Evolutionary conservation across 441 rosid species (phyloP).

Genomic region (Pelargonium myrrhifolium): DNA sequence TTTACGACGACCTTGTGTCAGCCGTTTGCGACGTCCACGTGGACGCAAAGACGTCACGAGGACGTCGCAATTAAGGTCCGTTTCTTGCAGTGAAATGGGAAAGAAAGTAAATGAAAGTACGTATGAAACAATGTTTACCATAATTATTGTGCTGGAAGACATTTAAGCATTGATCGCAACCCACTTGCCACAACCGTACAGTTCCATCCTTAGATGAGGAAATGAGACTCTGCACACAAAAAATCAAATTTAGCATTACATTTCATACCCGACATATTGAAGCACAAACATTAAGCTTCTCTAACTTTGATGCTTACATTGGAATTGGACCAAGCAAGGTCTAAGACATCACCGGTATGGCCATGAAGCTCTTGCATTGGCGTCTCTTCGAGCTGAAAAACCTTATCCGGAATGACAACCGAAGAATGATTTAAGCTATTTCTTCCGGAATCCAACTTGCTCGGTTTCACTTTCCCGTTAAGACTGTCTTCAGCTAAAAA

Average conservation of each 20-base stretch:
- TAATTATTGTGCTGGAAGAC: constrained; percentile 54
- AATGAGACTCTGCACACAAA: constrained; percentile 52
- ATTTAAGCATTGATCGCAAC: constrained; percentile 39
- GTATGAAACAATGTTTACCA: constrained; percentile 33
- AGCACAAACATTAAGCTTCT: neutral
- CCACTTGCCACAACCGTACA: constrained; percentile 65
- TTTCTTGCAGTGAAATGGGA: no score
- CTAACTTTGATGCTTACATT: constrained; percentile 48
- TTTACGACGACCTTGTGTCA: no score
- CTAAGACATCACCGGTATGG: constrained; percentile 61
- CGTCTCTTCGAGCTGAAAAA: constrained; percentile 53
- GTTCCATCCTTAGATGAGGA: constrained; percentile 75
- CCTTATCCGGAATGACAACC: constrained; percentile 53
- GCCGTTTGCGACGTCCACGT: no score
- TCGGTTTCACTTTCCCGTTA: constrained; percentile 14
- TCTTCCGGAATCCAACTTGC: constrained; percentile 15
- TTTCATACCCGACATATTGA: constrained; percentile 3
- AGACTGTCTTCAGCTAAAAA: constrained; percentile 22
- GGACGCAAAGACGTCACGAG: no score
- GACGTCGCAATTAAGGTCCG: no score
- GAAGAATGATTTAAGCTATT: constrained; percentile 27
- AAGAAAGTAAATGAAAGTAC: neutral
- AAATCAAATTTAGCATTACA: constrained; percentile 5
- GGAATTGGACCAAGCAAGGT: constrained; percentile 75
- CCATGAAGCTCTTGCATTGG: constrained; percentile 65